These are phyloP conservation scores for Xylogone sp. DNA, from an alignment of 2,329 filamentous ascomycete species.

Conservation along the genomic window DNA sequence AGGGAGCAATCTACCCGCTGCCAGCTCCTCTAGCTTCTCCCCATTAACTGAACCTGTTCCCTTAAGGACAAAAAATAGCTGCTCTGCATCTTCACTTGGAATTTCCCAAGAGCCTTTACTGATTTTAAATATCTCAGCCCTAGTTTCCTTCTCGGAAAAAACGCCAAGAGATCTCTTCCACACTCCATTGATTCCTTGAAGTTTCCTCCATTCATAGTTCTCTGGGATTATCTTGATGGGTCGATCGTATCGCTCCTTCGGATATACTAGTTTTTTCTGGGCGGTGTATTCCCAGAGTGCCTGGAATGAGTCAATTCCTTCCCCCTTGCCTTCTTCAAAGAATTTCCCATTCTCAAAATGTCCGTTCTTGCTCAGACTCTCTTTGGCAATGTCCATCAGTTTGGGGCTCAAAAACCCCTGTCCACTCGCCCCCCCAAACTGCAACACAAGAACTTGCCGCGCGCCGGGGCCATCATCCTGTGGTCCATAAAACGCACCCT, in stretches of 20 bases:
- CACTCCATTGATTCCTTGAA: background rate
- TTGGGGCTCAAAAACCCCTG: conserved; percentile 12
- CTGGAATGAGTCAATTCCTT: conserved; percentile 8
- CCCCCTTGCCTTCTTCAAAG: background rate
- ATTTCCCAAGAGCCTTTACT: background rate
- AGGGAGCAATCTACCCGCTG: background rate
- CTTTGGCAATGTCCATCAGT: conserved; percentile 5
- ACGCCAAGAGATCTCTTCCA: conserved; percentile 12
- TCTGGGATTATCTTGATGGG: conserved; percentile 9
- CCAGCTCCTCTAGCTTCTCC: background rate
- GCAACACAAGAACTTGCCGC: conserved; percentile 13
- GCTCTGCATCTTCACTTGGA: background rate
- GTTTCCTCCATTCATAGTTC: conserved; percentile 2
- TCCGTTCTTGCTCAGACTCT: conserved; percentile 6
- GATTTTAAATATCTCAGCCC: conserved; percentile 12
- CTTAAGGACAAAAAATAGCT: conserved; percentile 2
- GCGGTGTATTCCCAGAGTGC: conserved; percentile 12
- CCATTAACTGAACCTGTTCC: background rate
- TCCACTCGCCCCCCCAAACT: conserved; percentile 16
- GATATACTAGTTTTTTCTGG: conserved; percentile 9
- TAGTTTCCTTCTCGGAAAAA: conserved; percentile 15
- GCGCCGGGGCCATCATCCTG: conserved; percentile 11
- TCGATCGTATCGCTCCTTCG: conserved; percentile 8
- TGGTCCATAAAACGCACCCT: conserved; percentile 16
- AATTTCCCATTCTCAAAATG: conserved; percentile 14